Conservation (phyloP, 257 asterid species). For the Solanum arcanum region DNA sequence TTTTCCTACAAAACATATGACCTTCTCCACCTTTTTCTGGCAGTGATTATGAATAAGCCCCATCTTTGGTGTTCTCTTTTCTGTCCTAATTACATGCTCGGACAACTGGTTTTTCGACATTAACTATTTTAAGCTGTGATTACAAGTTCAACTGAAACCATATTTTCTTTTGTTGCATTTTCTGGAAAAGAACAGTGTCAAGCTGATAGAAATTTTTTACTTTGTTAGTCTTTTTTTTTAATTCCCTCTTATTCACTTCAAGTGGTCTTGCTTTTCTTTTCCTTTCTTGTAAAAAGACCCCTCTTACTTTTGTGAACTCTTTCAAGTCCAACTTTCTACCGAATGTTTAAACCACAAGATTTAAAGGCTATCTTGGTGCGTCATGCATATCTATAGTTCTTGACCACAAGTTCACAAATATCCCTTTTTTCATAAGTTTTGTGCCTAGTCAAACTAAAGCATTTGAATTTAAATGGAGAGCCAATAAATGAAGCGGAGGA, state of each 20-base stretch:
- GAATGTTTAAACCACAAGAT: background rate
- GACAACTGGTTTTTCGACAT: background rate
- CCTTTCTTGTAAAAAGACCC: too few relatives aligned
- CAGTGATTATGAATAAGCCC: background rate
- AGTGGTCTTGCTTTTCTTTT: background rate
- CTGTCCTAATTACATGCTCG: background rate
- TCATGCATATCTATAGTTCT: background rate
- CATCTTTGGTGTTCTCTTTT: background rate
- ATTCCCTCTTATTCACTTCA: background rate
- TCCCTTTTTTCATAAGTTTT: background rate
- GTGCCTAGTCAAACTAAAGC: background rate
- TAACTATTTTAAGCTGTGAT: background rate
- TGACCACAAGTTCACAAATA: background rate
- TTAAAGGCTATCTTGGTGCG: background rate
- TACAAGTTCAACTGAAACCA: background rate
- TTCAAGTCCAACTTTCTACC: background rate
- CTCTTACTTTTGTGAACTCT: background rate
- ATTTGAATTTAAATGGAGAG: background rate
- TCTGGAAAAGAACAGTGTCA: background rate
- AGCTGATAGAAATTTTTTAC: background rate
- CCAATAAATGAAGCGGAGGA: background rate
- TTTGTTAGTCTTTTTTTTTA: background rate
- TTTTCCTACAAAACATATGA: background rate
- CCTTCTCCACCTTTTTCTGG: background rate
- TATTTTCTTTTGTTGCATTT: background rate